Evolutionary conservation across 2,329 filamentous ascomycete genomes (phyloP).

Genomic region (Pezicula carpinea): DNA sequence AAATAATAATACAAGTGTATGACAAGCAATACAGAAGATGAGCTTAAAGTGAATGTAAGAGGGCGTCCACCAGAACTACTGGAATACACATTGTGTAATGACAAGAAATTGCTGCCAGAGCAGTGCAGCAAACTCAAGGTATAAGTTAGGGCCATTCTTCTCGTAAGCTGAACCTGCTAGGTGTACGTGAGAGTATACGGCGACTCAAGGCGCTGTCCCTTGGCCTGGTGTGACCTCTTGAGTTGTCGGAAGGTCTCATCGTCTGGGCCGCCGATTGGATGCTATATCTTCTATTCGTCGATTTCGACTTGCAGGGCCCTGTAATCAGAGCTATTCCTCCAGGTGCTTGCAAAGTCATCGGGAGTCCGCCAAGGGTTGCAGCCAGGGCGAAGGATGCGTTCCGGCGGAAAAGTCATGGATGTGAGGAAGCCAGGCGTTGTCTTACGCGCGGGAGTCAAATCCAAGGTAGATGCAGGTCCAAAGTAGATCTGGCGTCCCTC

Average conservation of each 20-base stretch:
- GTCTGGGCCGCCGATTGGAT: slow-evolving; percentile 22
- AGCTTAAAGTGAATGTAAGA: slow-evolving; percentile 39
- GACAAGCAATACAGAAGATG: neutral
- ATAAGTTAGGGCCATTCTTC: slow-evolving; percentile 39
- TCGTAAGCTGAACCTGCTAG: slow-evolving; percentile 21
- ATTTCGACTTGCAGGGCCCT: slow-evolving; percentile 40
- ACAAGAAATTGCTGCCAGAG: slow-evolving; percentile 45
- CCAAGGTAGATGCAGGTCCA: slow-evolving; percentile 59
- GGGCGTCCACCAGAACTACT: slow-evolving; percentile 58
- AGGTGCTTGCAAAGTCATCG: slow-evolving; percentile 47
- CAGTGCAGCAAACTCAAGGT: slow-evolving; percentile 57
- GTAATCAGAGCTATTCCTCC: slow-evolving; percentile 38
- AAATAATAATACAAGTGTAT: too few species aligned
- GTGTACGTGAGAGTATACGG: slow-evolving; percentile 7
- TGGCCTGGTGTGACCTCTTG: slow-evolving; percentile 32
- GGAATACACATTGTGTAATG: slow-evolving; percentile 52
- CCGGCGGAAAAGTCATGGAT: slow-evolving; percentile 60
- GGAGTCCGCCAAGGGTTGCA: slow-evolving; percentile 50
- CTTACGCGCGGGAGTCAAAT: slow-evolving; percentile 59
- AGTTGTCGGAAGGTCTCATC: slow-evolving; percentile 31
- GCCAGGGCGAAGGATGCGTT: slow-evolving; percentile 49
- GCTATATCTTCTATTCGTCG: slow-evolving; percentile 41
- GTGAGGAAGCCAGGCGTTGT: slow-evolving; percentile 63
- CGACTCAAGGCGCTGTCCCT: slow-evolving; percentile 43
- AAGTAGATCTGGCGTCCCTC: slow-evolving; percentile 69